These are phyloP conservation scores for Colletotrichum magnum DNA, from an alignment of 2,329 filamentous ascomycete genomes.

Conservation along the genomic window DNA sequence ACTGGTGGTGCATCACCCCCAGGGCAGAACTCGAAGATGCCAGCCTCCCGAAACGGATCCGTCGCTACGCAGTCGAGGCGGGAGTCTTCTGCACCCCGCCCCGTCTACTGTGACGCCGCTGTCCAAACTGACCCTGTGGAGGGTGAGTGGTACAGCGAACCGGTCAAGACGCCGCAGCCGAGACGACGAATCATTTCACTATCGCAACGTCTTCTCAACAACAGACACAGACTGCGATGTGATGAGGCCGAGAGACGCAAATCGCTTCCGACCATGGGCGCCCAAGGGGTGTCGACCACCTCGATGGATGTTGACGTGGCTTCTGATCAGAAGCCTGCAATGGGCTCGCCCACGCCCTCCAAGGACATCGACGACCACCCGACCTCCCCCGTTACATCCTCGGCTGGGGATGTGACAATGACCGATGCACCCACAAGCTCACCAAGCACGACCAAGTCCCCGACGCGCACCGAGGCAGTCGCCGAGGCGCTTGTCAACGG, in stretches of 20 bases:
- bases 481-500: conserved; percentile 36
- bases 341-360: conserved; percentile 25
- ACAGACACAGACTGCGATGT: conserved; percentile 58
- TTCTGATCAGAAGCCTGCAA: conserved; percentile 47
- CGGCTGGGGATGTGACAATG: conserved; percentile 46
- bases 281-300: conserved; percentile 47
- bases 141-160: conserved; percentile 66
- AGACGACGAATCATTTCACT: conserved; percentile 67
- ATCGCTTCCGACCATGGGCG: conserved; percentile 46
- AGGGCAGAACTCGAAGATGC: conserved; percentile 46
- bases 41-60: conserved; percentile 49
- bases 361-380: conserved; percentile 41
- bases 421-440: conserved; percentile 50
- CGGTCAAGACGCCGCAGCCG: conserved; percentile 52
- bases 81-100: conserved; percentile 54
- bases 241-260: conserved; percentile 56
- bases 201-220: conserved; percentile 66
- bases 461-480: background rate
- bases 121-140: conserved; percentile 70
- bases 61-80: conserved; percentile 52
- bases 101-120: conserved; percentile 64
- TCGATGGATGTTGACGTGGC: conserved; percentile 59
- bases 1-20: conserved; percentile 57
- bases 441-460: conserved; percentile 42
- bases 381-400: conserved; percentile 15